These are phyloP conservation scores for Mucor racemosus DNA, from an alignment of 371 early-diverging fungal genomes.

Conservation along the genomic window DNA sequence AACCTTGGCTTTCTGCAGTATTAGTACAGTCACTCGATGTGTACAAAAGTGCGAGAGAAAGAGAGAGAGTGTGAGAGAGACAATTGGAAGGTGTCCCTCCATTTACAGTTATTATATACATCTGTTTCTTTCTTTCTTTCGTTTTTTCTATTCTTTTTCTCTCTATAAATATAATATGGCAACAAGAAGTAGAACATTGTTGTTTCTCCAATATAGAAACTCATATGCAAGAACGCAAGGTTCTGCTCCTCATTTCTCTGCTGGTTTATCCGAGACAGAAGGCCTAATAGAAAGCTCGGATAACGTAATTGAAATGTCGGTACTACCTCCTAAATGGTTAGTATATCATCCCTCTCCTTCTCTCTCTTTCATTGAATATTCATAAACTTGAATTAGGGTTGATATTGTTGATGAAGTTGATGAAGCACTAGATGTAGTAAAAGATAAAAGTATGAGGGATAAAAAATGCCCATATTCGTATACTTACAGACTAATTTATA, in stretches of 20 bases:
- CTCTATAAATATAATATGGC: conserved; percentile 60
- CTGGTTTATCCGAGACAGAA: conserved; percentile 58
- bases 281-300: conserved; percentile 72
- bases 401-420: conserved; percentile 87
- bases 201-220: conserved; percentile 93
- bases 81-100: neutral
- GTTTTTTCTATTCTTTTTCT: neutral
- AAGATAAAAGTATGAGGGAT: conserved; percentile 62
- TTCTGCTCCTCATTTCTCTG: conserved; percentile 45
- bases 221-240: conserved; percentile 76
- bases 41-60: no score
- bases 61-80: no score
- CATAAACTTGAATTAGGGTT: conserved; percentile 59
- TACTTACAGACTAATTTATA: conserved; percentile 27
- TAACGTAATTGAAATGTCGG: conserved; percentile 73
- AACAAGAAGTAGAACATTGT: conserved; percentile 86
- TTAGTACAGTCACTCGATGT: neutral
- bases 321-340: conserved; percentile 87
- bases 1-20: neutral
- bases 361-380: neutral
- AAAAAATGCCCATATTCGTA: neutral
- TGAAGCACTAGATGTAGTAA: conserved; percentile 59
- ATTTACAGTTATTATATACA: neutral
- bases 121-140: neutral
- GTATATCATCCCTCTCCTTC: neutral